phyloP scores from a whole-genome alignment of 108 stramenopile genomes.

The Phaeodactylum tricornutum region DNA sequence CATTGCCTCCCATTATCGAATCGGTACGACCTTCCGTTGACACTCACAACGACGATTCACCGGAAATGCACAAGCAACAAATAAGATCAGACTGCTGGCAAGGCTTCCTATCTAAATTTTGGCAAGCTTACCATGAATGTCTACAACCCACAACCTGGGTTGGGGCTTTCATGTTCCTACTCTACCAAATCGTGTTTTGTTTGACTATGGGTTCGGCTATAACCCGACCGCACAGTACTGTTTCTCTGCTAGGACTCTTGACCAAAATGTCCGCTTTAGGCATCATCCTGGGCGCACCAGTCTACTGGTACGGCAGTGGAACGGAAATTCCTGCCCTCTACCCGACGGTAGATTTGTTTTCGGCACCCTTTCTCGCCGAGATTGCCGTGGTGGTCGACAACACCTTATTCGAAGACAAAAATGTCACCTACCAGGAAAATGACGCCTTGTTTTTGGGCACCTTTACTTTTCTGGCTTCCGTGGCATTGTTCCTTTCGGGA shows the following conservation, averaged over 20 bases:
- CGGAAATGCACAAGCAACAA: too few species aligned
- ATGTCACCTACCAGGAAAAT: conserved; percentile 25
- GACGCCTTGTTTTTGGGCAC: conserved; percentile 45
- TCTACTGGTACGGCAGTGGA: conserved; percentile 12
- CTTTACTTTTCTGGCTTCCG: conserved; percentile 38
- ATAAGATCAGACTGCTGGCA: too few species aligned
- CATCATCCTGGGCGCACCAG: conserved; percentile 14
- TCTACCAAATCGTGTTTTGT: conserved; percentile 50
- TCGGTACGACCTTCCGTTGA: too few species aligned
- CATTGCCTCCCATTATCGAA: too few species aligned
- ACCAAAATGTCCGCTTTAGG: conserved; percentile 33
- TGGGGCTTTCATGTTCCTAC: conserved; percentile 16
- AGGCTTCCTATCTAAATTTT: too few species aligned
- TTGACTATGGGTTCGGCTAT: conserved; percentile 54
- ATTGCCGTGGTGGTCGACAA: conserved; percentile 47
- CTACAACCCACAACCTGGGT: conserved; percentile 15
- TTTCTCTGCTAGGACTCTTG: conserved; percentile 19
- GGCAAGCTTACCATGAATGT: too few species aligned
- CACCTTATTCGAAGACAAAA: conserved; percentile 15
- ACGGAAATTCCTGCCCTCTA: conserved; percentile 29
- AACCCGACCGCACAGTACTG: conserved; percentile 28
- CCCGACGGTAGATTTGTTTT: conserved; percentile 47
- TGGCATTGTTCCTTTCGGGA: conserved; percentile 33
- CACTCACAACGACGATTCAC: too few species aligned
- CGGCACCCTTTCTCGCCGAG: conserved; percentile 64